Conservation (phyloP, 371 early-diverging fungal genomes). For the Actinomortierella wolfii region DNA sequence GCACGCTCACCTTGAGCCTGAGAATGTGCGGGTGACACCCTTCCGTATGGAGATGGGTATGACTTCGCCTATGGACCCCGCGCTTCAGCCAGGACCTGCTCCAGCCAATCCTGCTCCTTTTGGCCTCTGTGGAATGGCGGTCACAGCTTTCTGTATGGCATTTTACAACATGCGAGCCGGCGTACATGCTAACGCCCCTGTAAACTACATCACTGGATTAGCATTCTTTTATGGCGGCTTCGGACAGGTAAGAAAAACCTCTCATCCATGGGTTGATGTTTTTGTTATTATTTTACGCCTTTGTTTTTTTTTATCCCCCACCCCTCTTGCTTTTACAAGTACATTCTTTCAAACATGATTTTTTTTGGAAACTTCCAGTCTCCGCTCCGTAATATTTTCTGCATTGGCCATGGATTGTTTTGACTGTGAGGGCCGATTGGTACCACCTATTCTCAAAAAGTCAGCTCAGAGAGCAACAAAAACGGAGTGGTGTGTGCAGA, state of each 20-base stretch:
- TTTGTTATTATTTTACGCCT: not conserved
- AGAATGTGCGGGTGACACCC: constrained; percentile 40
- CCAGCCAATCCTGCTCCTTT: constrained; percentile 75
- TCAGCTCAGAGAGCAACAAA: constrained; percentile 14
- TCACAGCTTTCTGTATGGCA: constrained; percentile 76
- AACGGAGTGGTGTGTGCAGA: no score
- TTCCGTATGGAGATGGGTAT: constrained; percentile 43
- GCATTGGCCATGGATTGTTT: no score
- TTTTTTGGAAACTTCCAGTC: no score
- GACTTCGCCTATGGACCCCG: constrained; percentile 27
- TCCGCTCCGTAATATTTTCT: no score
- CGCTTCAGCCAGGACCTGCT: constrained; percentile 17
- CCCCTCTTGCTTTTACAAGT: not conserved
- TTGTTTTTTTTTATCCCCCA: not conserved
- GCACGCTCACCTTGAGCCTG: constrained; percentile 36
- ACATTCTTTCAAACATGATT: not conserved
- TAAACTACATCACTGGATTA: constrained; percentile 66
- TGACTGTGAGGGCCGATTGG: no score
- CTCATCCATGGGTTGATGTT: constrained; percentile 5
- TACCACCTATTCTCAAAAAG: constrained; percentile 2
- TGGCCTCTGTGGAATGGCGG: constrained; percentile 75
- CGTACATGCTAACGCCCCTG: constrained; percentile 54
- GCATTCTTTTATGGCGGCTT: constrained; percentile 81
- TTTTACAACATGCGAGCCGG: constrained; percentile 75
- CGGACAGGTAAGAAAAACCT: constrained; percentile 57